Conservation (phyloP, 2,329 filamentous ascomycete species). For the Aspergillus floridensis region DNA sequence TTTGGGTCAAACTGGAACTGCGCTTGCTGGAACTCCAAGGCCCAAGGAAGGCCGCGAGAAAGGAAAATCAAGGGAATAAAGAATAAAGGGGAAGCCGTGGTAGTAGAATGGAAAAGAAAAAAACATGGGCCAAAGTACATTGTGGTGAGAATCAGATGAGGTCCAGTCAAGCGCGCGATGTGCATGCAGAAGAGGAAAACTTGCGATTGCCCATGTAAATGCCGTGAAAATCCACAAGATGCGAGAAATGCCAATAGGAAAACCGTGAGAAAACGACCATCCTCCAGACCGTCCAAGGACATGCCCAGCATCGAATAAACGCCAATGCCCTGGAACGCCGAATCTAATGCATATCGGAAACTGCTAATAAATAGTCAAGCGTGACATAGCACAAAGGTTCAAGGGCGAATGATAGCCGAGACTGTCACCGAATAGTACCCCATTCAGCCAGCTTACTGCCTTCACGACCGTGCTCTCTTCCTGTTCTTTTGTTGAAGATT, state of each 20-base stretch:
- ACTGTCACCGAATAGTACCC: constrained; percentile 70
- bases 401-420: not conserved
- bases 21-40: not conserved
- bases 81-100: not conserved
- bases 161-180: constrained; percentile 11
- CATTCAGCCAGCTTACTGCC: constrained; percentile 68
- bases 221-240: constrained; percentile 25
- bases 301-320: constrained; percentile 24
- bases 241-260: constrained; percentile 30
- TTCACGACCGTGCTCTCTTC: constrained; percentile 65
- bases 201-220: constrained; percentile 22
- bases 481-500: constrained; percentile 80
- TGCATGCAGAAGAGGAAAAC: constrained; percentile 15
- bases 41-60: not conserved
- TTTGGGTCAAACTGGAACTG: constrained; percentile 10
- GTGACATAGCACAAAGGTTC: constrained; percentile 15
- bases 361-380: constrained; percentile 14
- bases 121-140: constrained; percentile 19
- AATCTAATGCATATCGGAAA: constrained; percentile 33
- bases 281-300: constrained; percentile 26
- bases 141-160: constrained; percentile 20
- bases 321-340: constrained; percentile 32
- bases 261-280: constrained; percentile 19
- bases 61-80: not conserved
- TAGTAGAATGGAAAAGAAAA: constrained; percentile 11